phyloP scores from a whole-genome alignment of 2,329 filamentous ascomycete genomes.

The Hymenoscyphus salicellus region DNA sequence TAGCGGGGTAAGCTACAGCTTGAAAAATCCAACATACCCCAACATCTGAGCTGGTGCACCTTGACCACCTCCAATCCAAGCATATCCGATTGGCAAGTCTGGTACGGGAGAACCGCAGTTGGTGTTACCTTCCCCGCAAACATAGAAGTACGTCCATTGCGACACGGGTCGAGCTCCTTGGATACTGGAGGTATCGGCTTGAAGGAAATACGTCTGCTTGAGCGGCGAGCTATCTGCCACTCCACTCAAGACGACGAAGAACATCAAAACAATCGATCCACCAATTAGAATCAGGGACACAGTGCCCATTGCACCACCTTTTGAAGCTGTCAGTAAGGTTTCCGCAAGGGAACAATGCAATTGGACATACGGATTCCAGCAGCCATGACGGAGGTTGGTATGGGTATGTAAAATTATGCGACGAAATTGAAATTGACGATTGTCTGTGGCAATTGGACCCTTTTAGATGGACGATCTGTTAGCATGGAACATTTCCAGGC shows the following conservation, averaged over 20 bases:
- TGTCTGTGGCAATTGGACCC: background rate
- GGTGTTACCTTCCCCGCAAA: constrained; percentile 64
- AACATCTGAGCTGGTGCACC: constrained; percentile 55
- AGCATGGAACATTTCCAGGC: background rate
- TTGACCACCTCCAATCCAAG: constrained; percentile 54
- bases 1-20: background rate
- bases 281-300: constrained; percentile 60
- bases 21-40: constrained; percentile 40
- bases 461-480: background rate
- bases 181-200: constrained; percentile 72
- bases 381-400: background rate
- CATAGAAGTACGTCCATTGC: constrained; percentile 88
- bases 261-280: constrained; percentile 59
- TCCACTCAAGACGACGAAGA: constrained; percentile 64
- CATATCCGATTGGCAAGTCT: constrained; percentile 70
- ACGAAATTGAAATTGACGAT: background rate
- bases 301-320: constrained; percentile 55
- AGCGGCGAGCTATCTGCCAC: constrained; percentile 55
- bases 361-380: background rate
- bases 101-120: constrained; percentile 63
- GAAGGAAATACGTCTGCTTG: constrained; percentile 79
- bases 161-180: constrained; percentile 61
- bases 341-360: background rate
- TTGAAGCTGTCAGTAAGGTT: constrained; percentile 1
- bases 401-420: background rate